Conservation (phyloP, 2,329 filamentous ascomycete genomes). For the Pseudocercospora cruenta region DNA sequence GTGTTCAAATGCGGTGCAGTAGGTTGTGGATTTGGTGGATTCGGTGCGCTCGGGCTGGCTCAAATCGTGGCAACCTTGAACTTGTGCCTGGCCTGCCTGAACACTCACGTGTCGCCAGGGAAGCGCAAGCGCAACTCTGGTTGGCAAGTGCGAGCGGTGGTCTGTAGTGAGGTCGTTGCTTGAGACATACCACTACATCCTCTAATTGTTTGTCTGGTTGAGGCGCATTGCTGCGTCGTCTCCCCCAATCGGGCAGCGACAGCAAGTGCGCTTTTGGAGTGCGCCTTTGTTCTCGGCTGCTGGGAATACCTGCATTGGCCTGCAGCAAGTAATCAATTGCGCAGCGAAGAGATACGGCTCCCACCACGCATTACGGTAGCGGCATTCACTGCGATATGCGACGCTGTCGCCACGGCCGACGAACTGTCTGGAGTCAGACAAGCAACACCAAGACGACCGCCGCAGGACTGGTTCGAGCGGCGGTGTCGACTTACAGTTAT, state of each 20-base stretch:
- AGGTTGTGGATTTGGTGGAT: too few relatives aligned
- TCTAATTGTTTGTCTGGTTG: background rate
- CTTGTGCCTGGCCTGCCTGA: background rate
- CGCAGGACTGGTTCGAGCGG: slow-evolving; percentile 6
- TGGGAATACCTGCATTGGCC: too few relatives aligned
- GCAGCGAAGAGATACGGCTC: background rate
- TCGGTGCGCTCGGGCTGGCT: too few relatives aligned
- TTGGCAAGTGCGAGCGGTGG: too few relatives aligned
- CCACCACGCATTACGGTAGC: background rate
- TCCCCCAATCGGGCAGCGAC: background rate
- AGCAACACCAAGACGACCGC: background rate
- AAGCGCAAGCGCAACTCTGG: too few relatives aligned
- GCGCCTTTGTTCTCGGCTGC: background rate
- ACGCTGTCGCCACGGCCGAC: slow-evolving; percentile 9
- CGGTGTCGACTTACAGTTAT: background rate
- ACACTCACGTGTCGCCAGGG: too few relatives aligned
- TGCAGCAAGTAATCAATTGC: background rate
- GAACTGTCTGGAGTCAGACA: background rate
- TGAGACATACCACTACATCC: background rate
- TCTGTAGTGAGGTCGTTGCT: background rate
- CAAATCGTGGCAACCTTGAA: background rate
- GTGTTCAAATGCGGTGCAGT: too few relatives aligned
- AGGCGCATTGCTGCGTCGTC: background rate
- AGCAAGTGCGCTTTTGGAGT: background rate
- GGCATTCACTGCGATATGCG: slow-evolving; percentile 7